Percentiles rank a stretch among this genome's conserved stretches.
These are phyloP conservation scores for Cyphellophora attinorum DNA, from an alignment of 2,329 filamentous ascomycete species.

Conservation along the genomic window DNA sequence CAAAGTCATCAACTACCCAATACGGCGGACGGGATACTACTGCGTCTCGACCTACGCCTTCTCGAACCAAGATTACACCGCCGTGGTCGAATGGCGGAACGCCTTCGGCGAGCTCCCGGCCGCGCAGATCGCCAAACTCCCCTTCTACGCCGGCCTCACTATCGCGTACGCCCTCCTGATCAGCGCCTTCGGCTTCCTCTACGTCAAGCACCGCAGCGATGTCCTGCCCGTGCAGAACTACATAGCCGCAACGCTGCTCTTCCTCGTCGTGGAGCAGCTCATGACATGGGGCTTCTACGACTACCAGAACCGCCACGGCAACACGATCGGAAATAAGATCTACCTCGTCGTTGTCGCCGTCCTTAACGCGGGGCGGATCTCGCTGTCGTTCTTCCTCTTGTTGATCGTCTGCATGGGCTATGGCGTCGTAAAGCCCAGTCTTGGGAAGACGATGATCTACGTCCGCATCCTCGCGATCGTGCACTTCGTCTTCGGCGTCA, in stretches of 20 bases:
- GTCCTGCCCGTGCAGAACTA: constrained; percentile 98
- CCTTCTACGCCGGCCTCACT: constrained; percentile 90
- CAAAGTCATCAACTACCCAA: constrained; percentile 63
- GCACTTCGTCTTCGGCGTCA: constrained; percentile 81
- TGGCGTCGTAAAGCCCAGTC: constrained; percentile 86
- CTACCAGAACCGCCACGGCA: constrained; percentile 82
- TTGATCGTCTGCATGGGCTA: constrained; percentile 87
- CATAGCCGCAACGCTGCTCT: constrained; percentile 91
- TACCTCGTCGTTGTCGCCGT: constrained; percentile 36
- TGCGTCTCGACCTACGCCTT: constrained; percentile 75
- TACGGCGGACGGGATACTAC: constrained; percentile 91
- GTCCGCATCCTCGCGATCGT: constrained; percentile 83
- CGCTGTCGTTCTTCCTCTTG: constrained; percentile 55
- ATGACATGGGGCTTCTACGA: constrained; percentile 99
- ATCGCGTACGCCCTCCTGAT: constrained; percentile 86
- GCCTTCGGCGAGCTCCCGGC: constrained; percentile 92
- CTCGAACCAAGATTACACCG: constrained; percentile 59
- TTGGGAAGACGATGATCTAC: constrained; percentile 89
- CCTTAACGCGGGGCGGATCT: constrained; percentile 68
- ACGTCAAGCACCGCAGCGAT: constrained; percentile 87
- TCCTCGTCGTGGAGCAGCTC: constrained; percentile 89
- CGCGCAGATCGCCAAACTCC: constrained; percentile 90
- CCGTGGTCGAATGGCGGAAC: constrained; percentile 85
- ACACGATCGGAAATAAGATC: constrained; percentile 58
- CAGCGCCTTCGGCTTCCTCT: constrained; percentile 86